A percentile compares a stretch with the other conserved stretches of the same genome.
phyloP scores from a whole-genome alignment of 2,329 filamentous ascomycete species.

The Aureobasidium leucospermi region DNA sequence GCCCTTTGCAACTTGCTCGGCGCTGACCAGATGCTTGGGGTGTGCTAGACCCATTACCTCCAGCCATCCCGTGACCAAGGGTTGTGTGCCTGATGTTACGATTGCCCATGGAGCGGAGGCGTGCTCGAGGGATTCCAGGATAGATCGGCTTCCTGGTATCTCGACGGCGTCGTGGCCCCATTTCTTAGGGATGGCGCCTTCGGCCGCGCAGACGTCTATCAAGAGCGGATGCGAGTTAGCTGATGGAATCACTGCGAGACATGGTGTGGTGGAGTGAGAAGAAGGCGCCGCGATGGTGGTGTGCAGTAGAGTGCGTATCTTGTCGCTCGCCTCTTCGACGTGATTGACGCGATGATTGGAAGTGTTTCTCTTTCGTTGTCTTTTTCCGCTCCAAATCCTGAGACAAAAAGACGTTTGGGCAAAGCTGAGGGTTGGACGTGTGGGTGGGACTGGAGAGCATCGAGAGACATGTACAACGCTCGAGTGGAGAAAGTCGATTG shows the following conservation, averaged over 20 bases:
- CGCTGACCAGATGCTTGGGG: constrained; percentile 40
- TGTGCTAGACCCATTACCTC: constrained; percentile 41
- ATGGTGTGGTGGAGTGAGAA: constrained; percentile 2
- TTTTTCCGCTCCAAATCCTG: constrained; percentile 1
- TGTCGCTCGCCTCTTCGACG: not conserved
- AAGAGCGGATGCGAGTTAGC: not conserved
- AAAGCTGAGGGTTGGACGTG: not conserved
- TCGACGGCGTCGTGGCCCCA: constrained; percentile 74
- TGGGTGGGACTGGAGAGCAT: not conserved
- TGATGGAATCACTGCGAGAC: not conserved
- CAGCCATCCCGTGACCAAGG: constrained; percentile 44
- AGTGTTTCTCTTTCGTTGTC: not conserved
- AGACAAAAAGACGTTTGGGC: constrained; percentile 8
- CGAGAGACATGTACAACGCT: constrained; percentile 12
- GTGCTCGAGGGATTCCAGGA: constrained; percentile 51
- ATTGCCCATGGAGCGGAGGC: constrained; percentile 72
- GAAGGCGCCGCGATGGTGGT: not conserved
- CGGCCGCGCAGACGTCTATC: constrained; percentile 69
- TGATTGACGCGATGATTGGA: constrained; percentile 9
- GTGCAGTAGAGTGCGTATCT: not conserved
- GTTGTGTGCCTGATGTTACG: constrained; percentile 47
- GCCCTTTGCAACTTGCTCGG: constrained; percentile 42
- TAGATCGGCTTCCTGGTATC: constrained; percentile 69
- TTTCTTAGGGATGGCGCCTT: constrained; percentile 67
- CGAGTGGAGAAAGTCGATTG: not conserved